Evolutionary conservation across 2,329 filamentous ascomycete species (phyloP), one percentile per base, ranked within the genome.

Genomic region (Zymoseptoria pseudotritici): DNA sequence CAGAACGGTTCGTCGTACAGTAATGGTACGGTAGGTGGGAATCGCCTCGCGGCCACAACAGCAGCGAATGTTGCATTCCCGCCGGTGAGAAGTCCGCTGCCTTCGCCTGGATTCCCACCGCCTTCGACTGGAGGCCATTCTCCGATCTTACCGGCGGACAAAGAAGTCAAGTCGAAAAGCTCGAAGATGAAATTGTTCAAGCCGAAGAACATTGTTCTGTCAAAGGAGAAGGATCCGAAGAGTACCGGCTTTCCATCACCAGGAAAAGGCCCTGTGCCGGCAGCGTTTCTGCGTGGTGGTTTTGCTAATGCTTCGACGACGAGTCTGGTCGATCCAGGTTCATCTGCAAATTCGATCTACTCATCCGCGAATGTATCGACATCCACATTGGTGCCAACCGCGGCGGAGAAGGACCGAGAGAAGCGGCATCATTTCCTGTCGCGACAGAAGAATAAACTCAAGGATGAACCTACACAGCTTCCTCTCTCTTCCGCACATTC

Each of bases 131-230:
- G 51, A 10, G 62, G 50, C 50, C 49, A 60, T 53, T 20, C 58
- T 54, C 55, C 65, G 26, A 66, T 67, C 21, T 64, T 66, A 46
- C 67, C 67, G 17, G 62, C 67, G 8, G 74, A 75, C 2, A 86
- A 88, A 65, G 86, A 88, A 72, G 80, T 82, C 56, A 86, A 85
- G 21, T 83, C 84, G 67, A 79, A 83, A 67, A 89, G 90, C 74
- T 86, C 86, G 62, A 91, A 91, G 75, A 88, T 90, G 72, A 93
- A 93, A 77, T 79, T 93, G 26, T 92, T 92, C 6, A 83, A 89
- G 55, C 88, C 88, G 0, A 87, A 88, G 69, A 91, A 87, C 75
- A 89, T 91, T 67, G 82, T 83, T 55, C 84, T 86, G 59, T 82
- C 81, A n/a, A 90, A 88, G 71, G 82, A 84, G 42, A 85, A 82